Evolutionary conservation across 306 rosid species (phyloP), one percentile per base, ranked within the genome.

Genomic region (Sesbania bispinosa): DNA sequence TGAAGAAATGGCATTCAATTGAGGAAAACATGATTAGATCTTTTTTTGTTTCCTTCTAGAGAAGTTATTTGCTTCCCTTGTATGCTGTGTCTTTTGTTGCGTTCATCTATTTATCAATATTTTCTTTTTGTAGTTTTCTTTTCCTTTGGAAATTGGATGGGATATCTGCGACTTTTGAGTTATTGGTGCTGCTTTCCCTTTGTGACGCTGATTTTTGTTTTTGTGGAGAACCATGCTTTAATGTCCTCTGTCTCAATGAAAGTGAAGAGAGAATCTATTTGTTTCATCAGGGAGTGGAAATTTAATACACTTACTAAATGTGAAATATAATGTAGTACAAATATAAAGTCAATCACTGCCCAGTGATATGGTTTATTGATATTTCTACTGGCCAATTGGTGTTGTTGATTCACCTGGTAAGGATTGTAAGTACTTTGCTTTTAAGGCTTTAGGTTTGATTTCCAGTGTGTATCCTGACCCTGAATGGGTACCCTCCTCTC

Each of bases 41-140:
- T 10, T 33, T 20, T 21, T 7, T 45, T 6, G 23, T 8, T 1
- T 3, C 9, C 14, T 23, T 74, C 21, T 48, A 15, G 21, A 38
- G 27, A 51, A 13, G 29, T 35, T 4, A n/a, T 10, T 51, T 60
- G 36, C 67, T 69, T 62, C 23, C 21, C 26, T 9, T 73, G 60
- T 43, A 24, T 45, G 50, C 41, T 35, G 14, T 29, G 50, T 53
- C 41, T 50, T 67, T 75, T 67, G 72, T 30, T 57, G 58, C 13
- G 9, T 55, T 30, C 20, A 35, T 69, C 4, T 52, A 10, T 2
- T 46, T 15, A 9, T 16, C 35, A 4, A 16, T 63, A 36, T 24
- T 64, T 30, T 29, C 2, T 50, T 1, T 3, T 63, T 63, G 2
- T 1, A 21, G 1, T 43, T 10, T 19, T 9, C 6, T 43, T 52